phyloP scores from a whole-genome alignment of 2,329 filamentous ascomycete genomes.

The Pseudogymnoascus sp. region DNA sequence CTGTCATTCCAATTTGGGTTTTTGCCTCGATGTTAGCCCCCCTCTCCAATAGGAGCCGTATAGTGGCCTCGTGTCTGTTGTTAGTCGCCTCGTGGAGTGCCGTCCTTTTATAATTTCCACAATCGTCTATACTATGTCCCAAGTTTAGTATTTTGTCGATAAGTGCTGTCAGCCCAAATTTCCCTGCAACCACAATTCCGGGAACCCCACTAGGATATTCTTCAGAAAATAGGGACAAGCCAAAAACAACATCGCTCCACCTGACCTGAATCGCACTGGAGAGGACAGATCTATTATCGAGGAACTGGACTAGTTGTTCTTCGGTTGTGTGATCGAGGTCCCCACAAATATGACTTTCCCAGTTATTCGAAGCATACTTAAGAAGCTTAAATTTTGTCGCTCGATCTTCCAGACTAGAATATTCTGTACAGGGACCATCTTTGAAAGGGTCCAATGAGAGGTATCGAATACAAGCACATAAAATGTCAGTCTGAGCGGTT shows the following conservation, averaged over 20 bases:
- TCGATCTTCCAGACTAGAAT: not conserved
- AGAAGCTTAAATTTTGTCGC: not conserved
- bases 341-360: not conserved
- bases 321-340: not conserved
- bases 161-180: not conserved
- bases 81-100: not conserved
- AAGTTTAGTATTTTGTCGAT: not conserved
- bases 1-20: not conserved
- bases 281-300: not conserved
- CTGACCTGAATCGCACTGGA: not conserved
- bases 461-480: not conserved
- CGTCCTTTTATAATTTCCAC: not conserved
- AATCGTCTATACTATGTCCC: not conserved
- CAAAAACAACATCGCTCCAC: no score
- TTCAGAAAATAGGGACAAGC: no score
- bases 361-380: not conserved
- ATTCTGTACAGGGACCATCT: not conserved
- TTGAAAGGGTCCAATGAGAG: not conserved
- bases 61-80: not conserved
- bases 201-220: not conserved
- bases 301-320: not conserved
- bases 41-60: not conserved
- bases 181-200: not conserved
- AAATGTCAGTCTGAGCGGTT: not conserved
- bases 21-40: not conserved